These are phyloP conservation scores for Aspergillus spinulosporus DNA, from an alignment of 2,329 filamentous ascomycete genomes.

Conservation along the genomic window DNA sequence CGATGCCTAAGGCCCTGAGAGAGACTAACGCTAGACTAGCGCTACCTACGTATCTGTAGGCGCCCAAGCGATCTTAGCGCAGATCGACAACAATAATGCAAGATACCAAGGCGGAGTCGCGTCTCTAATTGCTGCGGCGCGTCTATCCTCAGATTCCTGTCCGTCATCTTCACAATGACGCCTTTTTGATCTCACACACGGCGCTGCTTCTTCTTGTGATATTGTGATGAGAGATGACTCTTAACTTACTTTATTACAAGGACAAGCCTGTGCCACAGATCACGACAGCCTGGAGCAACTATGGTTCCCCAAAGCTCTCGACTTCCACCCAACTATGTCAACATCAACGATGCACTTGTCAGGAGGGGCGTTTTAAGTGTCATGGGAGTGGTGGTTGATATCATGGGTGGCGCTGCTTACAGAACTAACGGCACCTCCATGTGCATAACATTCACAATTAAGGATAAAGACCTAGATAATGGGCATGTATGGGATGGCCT, in stretches of 20 bases:
- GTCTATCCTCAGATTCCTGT: not conserved
- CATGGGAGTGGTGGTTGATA: constrained; percentile 71
- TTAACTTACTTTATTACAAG: not conserved
- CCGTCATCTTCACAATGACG: not conserved
- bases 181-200: not conserved
- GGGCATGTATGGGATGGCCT: constrained; percentile 43
- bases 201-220: not conserved
- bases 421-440: constrained; percentile 56
- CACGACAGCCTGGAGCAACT: constrained; percentile 1
- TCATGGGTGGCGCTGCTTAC: constrained; percentile 50
- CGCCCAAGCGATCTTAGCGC: constrained; percentile 28
- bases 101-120: constrained; percentile 1
- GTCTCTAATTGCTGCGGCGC: not conserved
- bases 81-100: constrained; percentile 1
- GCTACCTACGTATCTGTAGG: constrained; percentile 1
- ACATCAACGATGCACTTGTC: constrained; percentile 49
- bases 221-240: constrained; percentile 1
- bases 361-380: constrained; percentile 53
- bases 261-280: constrained; percentile 4
- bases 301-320: constrained; percentile 2
- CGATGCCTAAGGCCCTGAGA: constrained; percentile 21
- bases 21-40: not conserved
- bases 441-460: constrained; percentile 62
- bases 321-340: constrained; percentile 42
- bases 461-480: constrained; percentile 55